Conservation (phyloP, 345 rosid species). For the Turnera subulata region DNA sequence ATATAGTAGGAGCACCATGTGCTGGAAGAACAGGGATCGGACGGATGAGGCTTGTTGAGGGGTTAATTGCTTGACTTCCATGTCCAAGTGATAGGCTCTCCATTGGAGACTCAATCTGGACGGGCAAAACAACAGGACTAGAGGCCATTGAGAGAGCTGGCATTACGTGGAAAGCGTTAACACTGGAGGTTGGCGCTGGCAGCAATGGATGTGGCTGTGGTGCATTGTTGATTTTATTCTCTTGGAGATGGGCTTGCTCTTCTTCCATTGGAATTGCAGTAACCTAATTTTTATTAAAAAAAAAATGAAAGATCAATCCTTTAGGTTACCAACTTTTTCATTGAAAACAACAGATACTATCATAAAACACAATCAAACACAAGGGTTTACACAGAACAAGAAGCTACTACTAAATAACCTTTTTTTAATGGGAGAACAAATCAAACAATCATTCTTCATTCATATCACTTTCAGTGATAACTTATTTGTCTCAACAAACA, state of each 20-base stretch:
- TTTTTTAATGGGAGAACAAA: too few species aligned
- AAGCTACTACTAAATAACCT: too few species aligned
- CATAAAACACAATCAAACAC: too few species aligned
- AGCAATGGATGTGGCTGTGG: conserved; percentile 27
- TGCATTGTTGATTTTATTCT: conserved; percentile 9
- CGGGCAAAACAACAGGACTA: conserved; percentile 26
- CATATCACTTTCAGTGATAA: too few species aligned
- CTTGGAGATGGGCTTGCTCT: conserved; percentile 37
- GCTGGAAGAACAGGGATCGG: conserved; percentile 26
- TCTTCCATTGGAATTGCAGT: conserved; percentile 49
- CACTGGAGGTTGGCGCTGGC: conserved; percentile 26
- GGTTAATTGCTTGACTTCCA: conserved; percentile 15
- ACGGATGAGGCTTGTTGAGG: conserved; percentile 25
- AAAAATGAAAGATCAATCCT: background rate
- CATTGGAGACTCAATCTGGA: conserved; percentile 32
- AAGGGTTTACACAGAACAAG: too few species aligned
- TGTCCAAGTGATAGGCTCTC: conserved; percentile 24
- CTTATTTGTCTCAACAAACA: background rate
- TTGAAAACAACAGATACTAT: too few species aligned
- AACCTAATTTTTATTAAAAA: too few species aligned
- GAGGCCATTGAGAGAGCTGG: conserved; percentile 29
- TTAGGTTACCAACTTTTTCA: too few species aligned
- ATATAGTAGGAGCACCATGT: conserved; percentile 14
- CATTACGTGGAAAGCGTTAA: conserved; percentile 28
- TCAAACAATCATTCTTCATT: too few species aligned